Evolutionary conservation across 202 grass and related monocot genomes (phyloP).

Genomic region (Dendrocalamus latiflorus): DNA sequence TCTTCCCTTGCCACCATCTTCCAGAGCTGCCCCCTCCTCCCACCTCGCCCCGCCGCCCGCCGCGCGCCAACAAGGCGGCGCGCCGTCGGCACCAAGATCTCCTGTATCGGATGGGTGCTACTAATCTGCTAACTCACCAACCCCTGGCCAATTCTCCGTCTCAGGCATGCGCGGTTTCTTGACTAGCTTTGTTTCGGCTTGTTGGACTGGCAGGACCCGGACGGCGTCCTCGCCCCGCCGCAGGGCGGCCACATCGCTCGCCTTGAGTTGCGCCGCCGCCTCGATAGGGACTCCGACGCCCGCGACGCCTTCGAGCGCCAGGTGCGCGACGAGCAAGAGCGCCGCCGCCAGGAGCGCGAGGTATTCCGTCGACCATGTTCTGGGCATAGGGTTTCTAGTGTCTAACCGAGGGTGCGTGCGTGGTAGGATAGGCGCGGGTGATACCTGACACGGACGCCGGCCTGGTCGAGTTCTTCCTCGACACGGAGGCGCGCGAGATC

Average conservation of each 20-base stretch:
- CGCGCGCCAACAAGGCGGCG: background rate
- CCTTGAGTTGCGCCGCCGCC: constrained; percentile 66
- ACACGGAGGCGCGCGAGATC: constrained; percentile 84
- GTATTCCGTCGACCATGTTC: constrained; percentile 21
- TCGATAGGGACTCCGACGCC: constrained; percentile 62
- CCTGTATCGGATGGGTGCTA: constrained; percentile 62
- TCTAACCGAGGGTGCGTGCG: background rate
- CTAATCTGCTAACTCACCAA: background rate
- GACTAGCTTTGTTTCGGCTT: background rate
- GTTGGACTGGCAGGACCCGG: constrained; percentile 46
- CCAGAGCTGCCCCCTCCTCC: constrained; percentile 14
- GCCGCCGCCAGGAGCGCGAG: constrained; percentile 60
- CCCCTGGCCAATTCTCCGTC: background rate
- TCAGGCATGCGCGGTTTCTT: background rate
- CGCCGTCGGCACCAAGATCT: constrained; percentile 42
- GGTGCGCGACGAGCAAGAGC: constrained; percentile 73
- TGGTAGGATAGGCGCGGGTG: constrained; percentile 43
- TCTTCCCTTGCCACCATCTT: constrained; percentile 19
- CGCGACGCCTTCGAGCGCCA: constrained; percentile 61
- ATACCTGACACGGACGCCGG: constrained; percentile 70
- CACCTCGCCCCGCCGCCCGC: background rate
- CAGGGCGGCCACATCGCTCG: constrained; percentile 65
- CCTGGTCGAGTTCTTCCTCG: constrained; percentile 85
- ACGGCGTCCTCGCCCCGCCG: constrained; percentile 65
- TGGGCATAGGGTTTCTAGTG: background rate